A percentile compares a stretch with the other conserved stretches of the same genome.
phyloP scores from a whole-genome alignment of 2,329 filamentous ascomycete species.

The Aspergillus transmontanensis region DNA sequence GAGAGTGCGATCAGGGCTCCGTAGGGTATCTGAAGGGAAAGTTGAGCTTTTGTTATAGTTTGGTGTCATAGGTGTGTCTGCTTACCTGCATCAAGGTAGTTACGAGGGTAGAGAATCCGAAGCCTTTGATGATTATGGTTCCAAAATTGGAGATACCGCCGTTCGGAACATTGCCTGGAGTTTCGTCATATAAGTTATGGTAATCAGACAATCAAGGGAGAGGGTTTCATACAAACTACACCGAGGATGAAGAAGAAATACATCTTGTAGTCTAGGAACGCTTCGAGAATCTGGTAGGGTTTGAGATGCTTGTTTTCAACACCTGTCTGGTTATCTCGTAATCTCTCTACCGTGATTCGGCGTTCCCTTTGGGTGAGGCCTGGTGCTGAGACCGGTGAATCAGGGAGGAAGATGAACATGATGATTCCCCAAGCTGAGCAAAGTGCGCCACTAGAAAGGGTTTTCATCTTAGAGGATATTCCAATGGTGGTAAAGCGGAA shows the following conservation, averaged over 20 bases:
- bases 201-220: not conserved
- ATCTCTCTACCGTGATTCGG: slow-evolving; percentile 57
- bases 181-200: not conserved
- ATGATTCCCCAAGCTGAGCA: slow-evolving; percentile 63
- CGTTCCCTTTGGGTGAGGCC: slow-evolving; percentile 56
- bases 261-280: slow-evolving; percentile 60
- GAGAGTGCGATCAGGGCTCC: slow-evolving; percentile 54
- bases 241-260: slow-evolving; percentile 60
- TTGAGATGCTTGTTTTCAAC: slow-evolving; percentile 61
- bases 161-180: slow-evolving; percentile 53
- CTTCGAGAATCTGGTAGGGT: slow-evolving; percentile 58
- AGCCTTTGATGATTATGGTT: slow-evolving; percentile 60
- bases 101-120: slow-evolving; percentile 57
- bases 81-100: slow-evolving; percentile 56
- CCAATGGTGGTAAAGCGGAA: not conserved
- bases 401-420: slow-evolving; percentile 60
- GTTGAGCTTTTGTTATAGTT: not conserved
- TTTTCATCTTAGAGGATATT: slow-evolving; percentile 3
- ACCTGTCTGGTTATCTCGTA: slow-evolving; percentile 61
- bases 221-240: slow-evolving; percentile 39
- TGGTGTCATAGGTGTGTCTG: not conserved
- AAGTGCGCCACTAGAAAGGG: slow-evolving; percentile 45
- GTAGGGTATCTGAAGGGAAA: slow-evolving; percentile 46
- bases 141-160: slow-evolving; percentile 63
- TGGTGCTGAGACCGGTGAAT: slow-evolving; percentile 58